Evolutionary conservation across 768 basidiomycete genomes (phyloP).

Genomic region (Podaxis rugospora): DNA sequence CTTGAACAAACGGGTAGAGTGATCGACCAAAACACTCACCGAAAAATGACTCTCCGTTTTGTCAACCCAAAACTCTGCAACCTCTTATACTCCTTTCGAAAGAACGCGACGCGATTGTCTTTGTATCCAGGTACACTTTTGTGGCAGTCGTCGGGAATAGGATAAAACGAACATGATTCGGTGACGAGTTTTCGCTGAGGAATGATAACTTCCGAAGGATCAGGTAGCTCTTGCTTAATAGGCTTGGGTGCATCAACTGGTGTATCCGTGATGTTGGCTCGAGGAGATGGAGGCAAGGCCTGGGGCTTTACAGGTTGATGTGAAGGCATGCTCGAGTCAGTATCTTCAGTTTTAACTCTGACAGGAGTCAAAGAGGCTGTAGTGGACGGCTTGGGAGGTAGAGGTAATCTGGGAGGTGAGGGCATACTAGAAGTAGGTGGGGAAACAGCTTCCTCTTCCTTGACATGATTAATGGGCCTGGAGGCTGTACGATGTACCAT

Average conservation of each 20-base stretch:
- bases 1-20: too few relatives aligned
- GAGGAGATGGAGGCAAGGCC: neutral
- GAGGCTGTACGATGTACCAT: neutral
- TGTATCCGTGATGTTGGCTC: too few relatives aligned
- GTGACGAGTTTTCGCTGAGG: conserved; percentile 7
- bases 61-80: conserved; percentile 4
- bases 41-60: conserved; percentile 8
- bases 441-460: neutral
- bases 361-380: neutral
- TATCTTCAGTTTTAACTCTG: neutral
- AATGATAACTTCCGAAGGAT: neutral
- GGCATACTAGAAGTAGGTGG: neutral
- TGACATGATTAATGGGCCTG: neutral
- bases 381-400: neutral
- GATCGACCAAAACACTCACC: neutral
- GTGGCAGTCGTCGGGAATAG: conserved; percentile 6
- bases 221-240: conserved; percentile 2
- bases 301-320: neutral
- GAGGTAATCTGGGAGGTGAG: neutral
- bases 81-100: conserved; percentile 4
- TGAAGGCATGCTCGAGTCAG: neutral
- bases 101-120: conserved; percentile 4
- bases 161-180: conserved; percentile 7
- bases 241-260: neutral
- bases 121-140: conserved; percentile 1